Evolutionary conservation across 1,284 basidiomycete genomes (phyloP).

Genomic region (Lentinus polychrous): DNA sequence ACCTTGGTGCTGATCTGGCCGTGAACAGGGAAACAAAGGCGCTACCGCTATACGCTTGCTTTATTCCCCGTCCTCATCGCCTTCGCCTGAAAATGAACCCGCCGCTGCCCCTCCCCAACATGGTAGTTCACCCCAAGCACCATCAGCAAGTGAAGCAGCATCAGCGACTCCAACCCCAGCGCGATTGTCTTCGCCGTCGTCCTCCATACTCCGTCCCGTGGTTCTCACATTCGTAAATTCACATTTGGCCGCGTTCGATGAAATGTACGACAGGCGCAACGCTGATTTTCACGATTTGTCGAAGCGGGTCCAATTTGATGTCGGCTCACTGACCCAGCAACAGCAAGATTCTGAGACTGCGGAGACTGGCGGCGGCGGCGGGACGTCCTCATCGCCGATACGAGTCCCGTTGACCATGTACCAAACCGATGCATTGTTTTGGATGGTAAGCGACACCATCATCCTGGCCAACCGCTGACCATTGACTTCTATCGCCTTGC

Average conservation of each 20-base stretch:
- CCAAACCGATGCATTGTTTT: slow-evolving; percentile 61
- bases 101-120: not conserved
- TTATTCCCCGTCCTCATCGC: slow-evolving; percentile 36
- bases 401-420: slow-evolving; percentile 35
- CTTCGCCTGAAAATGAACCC: no score
- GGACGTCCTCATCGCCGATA: slow-evolving; percentile 3
- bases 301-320: slow-evolving; percentile 43
- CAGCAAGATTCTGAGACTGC: slow-evolving; percentile 11
- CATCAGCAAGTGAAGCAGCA: not conserved
- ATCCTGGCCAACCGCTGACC: not conserved
- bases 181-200: not conserved
- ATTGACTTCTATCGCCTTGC: not conserved
- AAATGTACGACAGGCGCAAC: slow-evolving; percentile 64
- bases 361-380: slow-evolving; percentile 10
- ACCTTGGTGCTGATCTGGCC: not conserved
- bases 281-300: slow-evolving; percentile 62
- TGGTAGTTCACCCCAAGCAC: not conserved
- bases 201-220: slow-evolving; percentile 21
- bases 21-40: slow-evolving; percentile 66
- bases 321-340: slow-evolving; percentile 12
- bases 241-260: slow-evolving; percentile 76
- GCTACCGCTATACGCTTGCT: slow-evolving; percentile 54
- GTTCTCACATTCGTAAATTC: slow-evolving; percentile 67
- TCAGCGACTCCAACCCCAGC: not conserved
- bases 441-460: slow-evolving; percentile 48